phyloP scores from a whole-genome alignment of 768 basidiomycete species.

The Amanita rubescens region DNA sequence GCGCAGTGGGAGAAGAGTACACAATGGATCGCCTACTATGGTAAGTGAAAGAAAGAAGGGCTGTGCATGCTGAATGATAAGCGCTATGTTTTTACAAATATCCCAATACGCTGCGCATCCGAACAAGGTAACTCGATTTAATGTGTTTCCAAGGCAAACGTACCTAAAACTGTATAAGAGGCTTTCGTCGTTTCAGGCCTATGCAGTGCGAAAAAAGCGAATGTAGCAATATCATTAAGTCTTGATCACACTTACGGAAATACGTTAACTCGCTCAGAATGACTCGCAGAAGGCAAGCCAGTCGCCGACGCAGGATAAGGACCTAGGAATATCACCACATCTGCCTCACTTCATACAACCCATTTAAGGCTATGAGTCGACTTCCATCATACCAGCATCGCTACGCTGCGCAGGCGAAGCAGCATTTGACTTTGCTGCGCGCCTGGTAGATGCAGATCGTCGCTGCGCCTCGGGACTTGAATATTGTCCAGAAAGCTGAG shows the following conservation, averaged over 20 bases:
- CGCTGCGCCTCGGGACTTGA: conserved; percentile 4
- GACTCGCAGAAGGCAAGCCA: neutral
- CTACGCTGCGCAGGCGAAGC: conserved; percentile 17
- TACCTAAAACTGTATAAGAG: neutral
- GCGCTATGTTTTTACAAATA: neutral
- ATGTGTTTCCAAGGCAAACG: neutral
- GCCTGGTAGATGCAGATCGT: conserved; percentile 2
- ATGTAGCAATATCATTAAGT: neutral
- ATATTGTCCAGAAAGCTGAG: neutral
- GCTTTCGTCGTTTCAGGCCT: neutral
- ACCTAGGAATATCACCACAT: conserved; percentile 6
- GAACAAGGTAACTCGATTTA: neutral
- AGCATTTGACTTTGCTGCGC: conserved; percentile 5
- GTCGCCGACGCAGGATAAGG: neutral
- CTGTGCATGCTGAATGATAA: neutral
- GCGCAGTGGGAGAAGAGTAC: neutral
- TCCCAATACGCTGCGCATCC: neutral
- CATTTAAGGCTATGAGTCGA: conserved; percentile 10
- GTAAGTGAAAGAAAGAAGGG: neutral
- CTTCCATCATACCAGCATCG: conserved; percentile 24
- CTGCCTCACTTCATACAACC: conserved; percentile 8
- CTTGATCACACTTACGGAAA: neutral
- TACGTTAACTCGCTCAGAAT: neutral
- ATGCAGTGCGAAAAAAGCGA: neutral
- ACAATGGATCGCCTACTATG: neutral